Conservation (phyloP, 306 rosid species). For the Trifolium pratense region DNA sequence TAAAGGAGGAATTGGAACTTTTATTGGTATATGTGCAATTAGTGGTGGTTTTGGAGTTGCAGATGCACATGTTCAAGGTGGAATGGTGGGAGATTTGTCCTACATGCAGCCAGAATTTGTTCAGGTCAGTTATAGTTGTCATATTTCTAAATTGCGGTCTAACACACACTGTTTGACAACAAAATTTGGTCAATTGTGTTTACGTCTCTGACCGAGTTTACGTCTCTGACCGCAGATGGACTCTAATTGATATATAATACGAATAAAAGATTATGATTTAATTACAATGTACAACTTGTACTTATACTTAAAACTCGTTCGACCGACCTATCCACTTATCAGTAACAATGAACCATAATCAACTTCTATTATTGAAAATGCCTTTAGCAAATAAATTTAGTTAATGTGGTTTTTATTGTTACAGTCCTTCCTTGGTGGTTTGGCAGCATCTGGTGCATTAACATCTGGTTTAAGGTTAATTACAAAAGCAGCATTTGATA, state of each 20-base stretch:
- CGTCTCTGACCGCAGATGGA: too few species aligned
- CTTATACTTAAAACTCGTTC: too few species aligned
- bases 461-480: conserved; percentile 77
- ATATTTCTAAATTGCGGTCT: background rate
- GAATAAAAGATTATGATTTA: too few species aligned
- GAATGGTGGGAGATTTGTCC: conserved; percentile 93
- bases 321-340: too few species aligned
- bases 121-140: conserved; percentile 55
- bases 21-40: conserved; percentile 63
- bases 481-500: conserved; percentile 82
- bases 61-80: conserved; percentile 94
- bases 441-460: conserved; percentile 82
- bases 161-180: too few species aligned
- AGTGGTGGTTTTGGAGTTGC: conserved; percentile 86
- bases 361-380: background rate
- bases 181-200: too few species aligned
- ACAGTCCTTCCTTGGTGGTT: conserved; percentile 82
- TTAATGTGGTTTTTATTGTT: conserved; percentile 33
- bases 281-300: too few species aligned
- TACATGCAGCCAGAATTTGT: conserved; percentile 72
- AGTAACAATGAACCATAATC: too few species aligned
- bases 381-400: background rate
- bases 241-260: too few species aligned
- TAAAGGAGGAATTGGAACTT: conserved; percentile 79
- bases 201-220: too few species aligned